A percentile compares a stretch with the other conserved stretches of the same genome.
phyloP scores from a whole-genome alignment of 2,329 filamentous ascomycete species.

The Neopestalotiopsis rosae region DNA sequence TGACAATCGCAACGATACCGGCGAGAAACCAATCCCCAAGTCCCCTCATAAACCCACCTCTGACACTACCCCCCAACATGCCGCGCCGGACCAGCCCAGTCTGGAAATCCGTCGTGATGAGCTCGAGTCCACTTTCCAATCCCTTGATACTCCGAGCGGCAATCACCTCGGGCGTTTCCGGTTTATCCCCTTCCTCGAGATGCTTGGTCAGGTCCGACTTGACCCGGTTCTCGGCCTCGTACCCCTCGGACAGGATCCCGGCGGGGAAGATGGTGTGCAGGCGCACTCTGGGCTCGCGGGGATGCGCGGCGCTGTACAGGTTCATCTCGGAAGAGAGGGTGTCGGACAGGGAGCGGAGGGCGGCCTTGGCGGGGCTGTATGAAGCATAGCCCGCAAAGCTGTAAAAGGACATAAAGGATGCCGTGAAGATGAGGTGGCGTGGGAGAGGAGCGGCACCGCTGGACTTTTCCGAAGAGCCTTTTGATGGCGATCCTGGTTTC shows the following conservation, averaged over 20 bases:
- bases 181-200: slow-evolving; percentile 19
- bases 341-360: slow-evolving; percentile 69
- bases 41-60: slow-evolving; percentile 23
- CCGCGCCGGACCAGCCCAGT: slow-evolving; percentile 24
- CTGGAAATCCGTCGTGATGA: slow-evolving; percentile 31
- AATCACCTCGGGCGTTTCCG: slow-evolving; percentile 24
- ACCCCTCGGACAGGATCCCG: slow-evolving; percentile 65
- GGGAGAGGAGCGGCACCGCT: slow-evolving; percentile 8
- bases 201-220: slow-evolving; percentile 25
- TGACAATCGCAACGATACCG: slow-evolving; percentile 23
- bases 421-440: slow-evolving; percentile 73
- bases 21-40: slow-evolving; percentile 25
- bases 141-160: slow-evolving; percentile 30
- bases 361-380: slow-evolving; percentile 71
- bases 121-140: slow-evolving; percentile 33
- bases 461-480: neutral
- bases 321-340: slow-evolving; percentile 64
- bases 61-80: slow-evolving; percentile 26
- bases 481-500: neutral
- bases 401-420: slow-evolving; percentile 65
- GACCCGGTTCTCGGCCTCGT: slow-evolving; percentile 25
- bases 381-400: slow-evolving; percentile 68
- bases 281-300: slow-evolving; percentile 45
- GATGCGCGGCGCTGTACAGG: slow-evolving; percentile 38
- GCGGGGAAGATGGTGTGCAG: slow-evolving; percentile 72